Evolutionary conservation across 495 filamentous ascomycete genomes (phyloP), one percentile per base, ranked within the genome.

Genomic region (Penicillium silybi): DNA sequence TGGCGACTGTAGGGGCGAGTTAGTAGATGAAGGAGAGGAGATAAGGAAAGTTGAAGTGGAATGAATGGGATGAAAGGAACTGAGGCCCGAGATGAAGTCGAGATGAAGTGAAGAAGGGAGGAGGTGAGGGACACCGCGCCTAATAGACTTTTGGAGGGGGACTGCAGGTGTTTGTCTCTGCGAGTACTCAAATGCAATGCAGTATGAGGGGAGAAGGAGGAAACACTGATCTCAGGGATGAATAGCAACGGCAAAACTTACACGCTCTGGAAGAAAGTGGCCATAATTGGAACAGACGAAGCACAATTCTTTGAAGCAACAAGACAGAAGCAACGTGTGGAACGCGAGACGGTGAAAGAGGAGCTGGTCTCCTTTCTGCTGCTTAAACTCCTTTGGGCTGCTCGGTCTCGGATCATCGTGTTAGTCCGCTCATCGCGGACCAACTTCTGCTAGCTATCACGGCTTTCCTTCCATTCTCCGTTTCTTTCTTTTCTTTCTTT

Each of bases 221-320:
- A 8, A 32, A 44, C 18, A 47, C 47, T 47, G 57, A 44, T 32
- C 29, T 32, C 44, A 50, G 10, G 44, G 42, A 50, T 32, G 27
- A 42, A 25, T 35, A 27, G 17, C 49, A 17, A 42, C 10, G n/a
- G 53, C 48, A 23, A 29, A 48, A 87, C 86, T 79, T 78, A 89
- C 87, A 90, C 86, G 66, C 86, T 86, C 65, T 86, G 87, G 62
- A 90, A 87, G 64, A 89, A 78, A 67, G 84, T 87, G 52, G 86
- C 84, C 87, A 90, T 90, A 35, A 7, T 51, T 11, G 27, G 13
- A 5, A 27, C 19, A 44, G 23, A 44, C 6, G 37, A 18, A 7
- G n/a, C 16, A 25, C 15, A 6, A 11, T 44, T 44, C 41, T 19
- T 20, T 38, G 15, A 58, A 51, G 42, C 41, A 51, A 51, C 17